Percentiles rank a stretch among this genome's conserved stretches.
Conservation (phyloP, 2,329 filamentous ascomycete genomes). For the Talaromyces sp. region DNA sequence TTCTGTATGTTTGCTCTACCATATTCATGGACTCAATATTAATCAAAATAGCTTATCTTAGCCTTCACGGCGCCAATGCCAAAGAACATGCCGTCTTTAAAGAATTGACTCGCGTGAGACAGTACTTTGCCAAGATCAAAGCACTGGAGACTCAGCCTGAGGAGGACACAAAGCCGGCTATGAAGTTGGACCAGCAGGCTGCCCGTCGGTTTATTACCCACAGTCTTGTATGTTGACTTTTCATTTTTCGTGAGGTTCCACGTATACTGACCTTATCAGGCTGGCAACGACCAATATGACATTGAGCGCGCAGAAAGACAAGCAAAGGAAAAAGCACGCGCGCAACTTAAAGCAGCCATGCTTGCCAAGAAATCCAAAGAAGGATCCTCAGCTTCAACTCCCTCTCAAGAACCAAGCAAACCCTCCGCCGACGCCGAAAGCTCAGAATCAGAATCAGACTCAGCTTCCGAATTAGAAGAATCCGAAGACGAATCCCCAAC, state of each 20-base stretch:
- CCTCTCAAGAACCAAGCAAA: constrained; percentile 23
- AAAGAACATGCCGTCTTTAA: constrained; percentile 79
- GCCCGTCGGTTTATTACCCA: constrained; percentile 78
- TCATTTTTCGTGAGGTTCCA: not conserved
- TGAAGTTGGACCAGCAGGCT: constrained; percentile 69
- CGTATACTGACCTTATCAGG: constrained; percentile 25
- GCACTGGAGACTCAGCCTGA: constrained; percentile 62
- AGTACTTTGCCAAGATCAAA: constrained; percentile 93
- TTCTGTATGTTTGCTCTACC: constrained; percentile 61
- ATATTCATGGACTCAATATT: not conserved
- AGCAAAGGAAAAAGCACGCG: constrained; percentile 50
- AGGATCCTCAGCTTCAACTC: not conserved
- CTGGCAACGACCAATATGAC: constrained; percentile 52
- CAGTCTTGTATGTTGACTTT: constrained; percentile 59
- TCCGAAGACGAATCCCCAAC: constrained; percentile 15
- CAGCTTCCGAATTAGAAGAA: constrained; percentile 21
- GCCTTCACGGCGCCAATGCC: constrained; percentile 74
- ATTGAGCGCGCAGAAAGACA: constrained; percentile 49
- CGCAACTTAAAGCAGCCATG: constrained; percentile 47
- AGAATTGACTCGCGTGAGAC: constrained; percentile 80
- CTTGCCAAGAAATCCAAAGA: constrained; percentile 31
- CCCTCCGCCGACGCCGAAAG: not conserved
- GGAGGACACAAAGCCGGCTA: constrained; percentile 54
- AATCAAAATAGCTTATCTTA: constrained; percentile 62
- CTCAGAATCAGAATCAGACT: constrained; percentile 18